Evolutionary conservation across 2,329 filamentous ascomycete species (phyloP), one percentile per base, ranked within the genome.

Genomic region (Dactylella cylindrospora): DNA sequence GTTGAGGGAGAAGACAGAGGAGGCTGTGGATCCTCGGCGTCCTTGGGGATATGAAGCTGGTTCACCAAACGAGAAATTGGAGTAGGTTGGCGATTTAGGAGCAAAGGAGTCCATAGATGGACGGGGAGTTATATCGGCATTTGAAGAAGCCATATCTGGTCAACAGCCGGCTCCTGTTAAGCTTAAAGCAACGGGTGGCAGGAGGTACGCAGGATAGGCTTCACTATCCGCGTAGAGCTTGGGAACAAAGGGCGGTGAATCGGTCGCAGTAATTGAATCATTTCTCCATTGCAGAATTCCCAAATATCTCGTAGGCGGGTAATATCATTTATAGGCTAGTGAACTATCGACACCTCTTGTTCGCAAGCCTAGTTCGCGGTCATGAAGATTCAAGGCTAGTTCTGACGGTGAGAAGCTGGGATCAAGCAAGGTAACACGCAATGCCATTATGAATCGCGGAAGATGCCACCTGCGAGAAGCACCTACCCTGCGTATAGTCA

Each of bases 1-100:
- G 20, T 53, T 64, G 12, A 67, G 51, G 25, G 90, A 96, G 71
- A 85, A 83, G 68, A 91, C 82, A 17, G 91, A 96, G 76, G 90
- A 95, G 36, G 90, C 85, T 20, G 84, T 87, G 50, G 93, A 97
- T 65, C 83, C 86, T 73, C 90, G 81, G 71, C 90, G 79, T 15
- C 44, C 64, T 25, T 57, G 60, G 17, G 57, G 57, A 12, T 60
- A 38, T 19, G 57, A 49, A 3, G 57, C 29, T 23, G 53, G 53
- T 29, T 59, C 57, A 23, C 35, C 39, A 22, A 62, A 54, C 3
- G 57, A 54, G 49, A 54, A 62, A 15, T 26, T 32, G 9, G 57
- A 62, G 26, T 53, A 53, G n/a, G 57, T 49, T 1, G 57, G 57
- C 7, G 57, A 62, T 28, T 47, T 62, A 6, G 47, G 36, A 25